phyloP scores from a whole-genome alignment of 129 eudicot genomes.

The Chrysanthemum lavandulifolium region DNA sequence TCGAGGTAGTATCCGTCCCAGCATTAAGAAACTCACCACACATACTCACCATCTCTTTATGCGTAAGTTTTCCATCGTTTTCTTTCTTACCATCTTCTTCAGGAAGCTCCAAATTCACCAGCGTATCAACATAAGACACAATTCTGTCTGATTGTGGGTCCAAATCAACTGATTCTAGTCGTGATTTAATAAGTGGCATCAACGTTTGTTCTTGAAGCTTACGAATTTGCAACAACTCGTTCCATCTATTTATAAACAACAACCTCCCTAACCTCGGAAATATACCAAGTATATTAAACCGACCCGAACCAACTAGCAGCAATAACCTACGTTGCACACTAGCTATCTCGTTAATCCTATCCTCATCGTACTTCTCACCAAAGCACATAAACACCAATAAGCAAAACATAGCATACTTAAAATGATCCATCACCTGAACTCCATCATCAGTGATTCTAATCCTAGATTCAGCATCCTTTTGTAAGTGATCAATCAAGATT shows the following conservation, averaged over 20 bases:
- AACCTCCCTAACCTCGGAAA: constrained; percentile 6
- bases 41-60: constrained; percentile 46
- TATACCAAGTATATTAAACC: neutral
- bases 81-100: neutral
- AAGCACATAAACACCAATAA: constrained; percentile 11
- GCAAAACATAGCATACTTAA: constrained; percentile 3
- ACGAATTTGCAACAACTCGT: constrained; percentile 9
- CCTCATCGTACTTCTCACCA: constrained; percentile 9
- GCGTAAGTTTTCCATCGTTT: constrained; percentile 32
- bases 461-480: neutral
- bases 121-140: constrained; percentile 26
- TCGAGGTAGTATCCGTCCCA: constrained; percentile 25
- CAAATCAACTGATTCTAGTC: neutral
- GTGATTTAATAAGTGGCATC: neutral
- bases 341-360: neutral
- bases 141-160: neutral
- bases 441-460: neutral
- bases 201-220: neutral
- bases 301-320: neutral
- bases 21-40: constrained; percentile 58
- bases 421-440: constrained; percentile 7
- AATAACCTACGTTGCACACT: neutral
- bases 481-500: neutral
- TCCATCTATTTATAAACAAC: constrained; percentile 10
- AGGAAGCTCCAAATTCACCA: constrained; percentile 22